Conservation (phyloP, 2,329 filamentous ascomycete species). For the Exophiala bonariae region DNA sequence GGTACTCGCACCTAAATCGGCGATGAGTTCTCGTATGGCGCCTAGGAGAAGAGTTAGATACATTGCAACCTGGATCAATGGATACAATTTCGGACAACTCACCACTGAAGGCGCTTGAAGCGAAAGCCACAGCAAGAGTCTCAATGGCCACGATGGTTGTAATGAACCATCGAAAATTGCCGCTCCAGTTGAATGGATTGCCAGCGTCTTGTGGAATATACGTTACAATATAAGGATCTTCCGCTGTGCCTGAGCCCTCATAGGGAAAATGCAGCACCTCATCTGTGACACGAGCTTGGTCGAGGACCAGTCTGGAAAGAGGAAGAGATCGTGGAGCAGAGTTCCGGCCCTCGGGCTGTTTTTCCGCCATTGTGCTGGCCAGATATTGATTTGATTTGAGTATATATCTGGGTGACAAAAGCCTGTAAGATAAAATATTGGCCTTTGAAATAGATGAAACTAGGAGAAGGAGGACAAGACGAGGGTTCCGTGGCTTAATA, state of each 20-base stretch:
- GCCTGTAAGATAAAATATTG: no score
- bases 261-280: conserved; percentile 59
- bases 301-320: conserved; percentile 55
- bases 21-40: conserved; percentile 45
- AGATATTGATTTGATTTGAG: no score
- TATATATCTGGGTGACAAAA: no score
- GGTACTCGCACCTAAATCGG: conserved; percentile 49
- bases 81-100: neutral
- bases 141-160: conserved; percentile 64
- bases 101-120: conserved; percentile 63
- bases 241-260: conserved; percentile 61
- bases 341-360: neutral
- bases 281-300: conserved; percentile 59
- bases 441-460: no score
- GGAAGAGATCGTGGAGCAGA: conserved; percentile 19
- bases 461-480: no score
- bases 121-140: conserved; percentile 68
- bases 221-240: conserved; percentile 67
- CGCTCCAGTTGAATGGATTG: conserved; percentile 64
- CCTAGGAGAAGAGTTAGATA: neutral
- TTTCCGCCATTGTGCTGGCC: conserved; percentile 20
- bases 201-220: conserved; percentile 67
- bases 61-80: no score
- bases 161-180: conserved; percentile 64
- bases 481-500: no score